phyloP scores from a whole-genome alignment of 768 basidiomycete species.

The Psilocybe azurescens region DNA sequence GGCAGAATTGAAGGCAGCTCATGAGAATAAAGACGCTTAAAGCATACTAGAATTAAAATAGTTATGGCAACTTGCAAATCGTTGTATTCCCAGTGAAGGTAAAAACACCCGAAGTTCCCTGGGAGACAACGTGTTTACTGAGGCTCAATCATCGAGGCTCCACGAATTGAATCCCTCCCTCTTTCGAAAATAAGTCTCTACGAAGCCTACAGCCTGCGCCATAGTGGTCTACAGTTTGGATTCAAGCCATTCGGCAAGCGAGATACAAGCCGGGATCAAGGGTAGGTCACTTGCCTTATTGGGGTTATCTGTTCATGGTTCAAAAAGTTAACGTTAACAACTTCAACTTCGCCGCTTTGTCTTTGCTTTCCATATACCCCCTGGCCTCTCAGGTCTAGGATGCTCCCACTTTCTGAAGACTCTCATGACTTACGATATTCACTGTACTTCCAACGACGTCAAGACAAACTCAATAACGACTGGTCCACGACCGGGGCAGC shows the following conservation, averaged over 20 bases:
- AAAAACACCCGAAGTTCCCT: constrained; percentile 19
- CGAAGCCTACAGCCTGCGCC: not conserved
- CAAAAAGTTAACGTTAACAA: constrained; percentile 23
- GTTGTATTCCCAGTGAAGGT: not conserved
- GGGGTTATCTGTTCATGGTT: constrained; percentile 29
- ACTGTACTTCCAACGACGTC: constrained; percentile 21
- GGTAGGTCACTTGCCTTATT: constrained; percentile 32
- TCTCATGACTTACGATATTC: constrained; percentile 14
- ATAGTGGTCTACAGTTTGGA: not conserved
- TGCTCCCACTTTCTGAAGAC: constrained; percentile 7
- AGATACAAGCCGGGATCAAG: constrained; percentile 8
- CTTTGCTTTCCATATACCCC: constrained; percentile 22
- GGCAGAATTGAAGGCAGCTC: not conserved
- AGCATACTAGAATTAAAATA: constrained; percentile 8
- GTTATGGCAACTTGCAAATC: constrained; percentile 20
- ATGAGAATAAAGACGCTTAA: not conserved
- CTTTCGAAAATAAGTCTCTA: constrained; percentile 3
- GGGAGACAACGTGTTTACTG: constrained; percentile 31
- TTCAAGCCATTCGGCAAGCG: not conserved
- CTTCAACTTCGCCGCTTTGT: constrained; percentile 5
- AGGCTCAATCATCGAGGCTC: constrained; percentile 2
- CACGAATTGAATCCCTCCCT: constrained; percentile 1
- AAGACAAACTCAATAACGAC: constrained; percentile 19
- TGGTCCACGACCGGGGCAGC: constrained; percentile 13
- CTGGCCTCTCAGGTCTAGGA: constrained; percentile 21